Conservation (phyloP, 2,329 filamentous ascomycete species). For the Sporothrix curviconia region DNA sequence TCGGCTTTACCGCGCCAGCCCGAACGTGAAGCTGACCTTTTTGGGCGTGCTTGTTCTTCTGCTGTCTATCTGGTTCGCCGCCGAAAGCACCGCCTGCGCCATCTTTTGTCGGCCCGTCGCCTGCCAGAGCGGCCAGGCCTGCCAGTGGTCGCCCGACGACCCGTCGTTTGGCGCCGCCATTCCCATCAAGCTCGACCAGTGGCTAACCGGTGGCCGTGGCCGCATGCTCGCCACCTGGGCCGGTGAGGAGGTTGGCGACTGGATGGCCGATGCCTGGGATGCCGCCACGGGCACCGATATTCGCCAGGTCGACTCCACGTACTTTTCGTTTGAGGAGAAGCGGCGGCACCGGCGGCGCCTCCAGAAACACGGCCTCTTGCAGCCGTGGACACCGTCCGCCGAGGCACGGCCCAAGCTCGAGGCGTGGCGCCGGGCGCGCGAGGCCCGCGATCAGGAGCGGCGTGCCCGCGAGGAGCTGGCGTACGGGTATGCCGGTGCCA, state of each 20-base stretch:
- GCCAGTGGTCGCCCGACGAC: slow-evolving; percentile 51
- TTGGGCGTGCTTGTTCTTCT: slow-evolving; percentile 41
- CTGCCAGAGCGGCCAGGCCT: slow-evolving; percentile 40
- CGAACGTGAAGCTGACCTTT: slow-evolving; percentile 41
- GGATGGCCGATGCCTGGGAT: slow-evolving; percentile 43
- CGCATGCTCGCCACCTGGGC: slow-evolving; percentile 33
- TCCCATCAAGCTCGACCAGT: slow-evolving; percentile 57
- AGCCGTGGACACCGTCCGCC: slow-evolving; percentile 31
- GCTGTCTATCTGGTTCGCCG: slow-evolving; percentile 44
- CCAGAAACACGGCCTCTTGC: slow-evolving; percentile 38
- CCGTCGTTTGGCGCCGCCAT: slow-evolving; percentile 55
- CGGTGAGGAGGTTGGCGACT: slow-evolving; percentile 40
- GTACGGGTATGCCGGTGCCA: background rate
- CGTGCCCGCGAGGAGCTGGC: slow-evolving; percentile 32
- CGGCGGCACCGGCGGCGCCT: slow-evolving; percentile 45
- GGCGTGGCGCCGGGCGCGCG: slow-evolving; percentile 37
- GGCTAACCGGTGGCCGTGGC: slow-evolving; percentile 47
- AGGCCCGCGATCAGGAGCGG: slow-evolving; percentile 35
- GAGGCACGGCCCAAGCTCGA: slow-evolving; percentile 39
- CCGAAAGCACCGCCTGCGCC: slow-evolving; percentile 49
- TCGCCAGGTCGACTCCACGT: slow-evolving; percentile 35
- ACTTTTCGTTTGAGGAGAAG: slow-evolving; percentile 41
- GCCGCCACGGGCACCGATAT: slow-evolving; percentile 39
- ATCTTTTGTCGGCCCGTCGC: slow-evolving; percentile 48
- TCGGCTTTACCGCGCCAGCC: slow-evolving; percentile 38